Evolutionary conservation across 768 basidiomycete genomes (phyloP).

Genomic region (Porphyrellus cyaneotinctus): DNA sequence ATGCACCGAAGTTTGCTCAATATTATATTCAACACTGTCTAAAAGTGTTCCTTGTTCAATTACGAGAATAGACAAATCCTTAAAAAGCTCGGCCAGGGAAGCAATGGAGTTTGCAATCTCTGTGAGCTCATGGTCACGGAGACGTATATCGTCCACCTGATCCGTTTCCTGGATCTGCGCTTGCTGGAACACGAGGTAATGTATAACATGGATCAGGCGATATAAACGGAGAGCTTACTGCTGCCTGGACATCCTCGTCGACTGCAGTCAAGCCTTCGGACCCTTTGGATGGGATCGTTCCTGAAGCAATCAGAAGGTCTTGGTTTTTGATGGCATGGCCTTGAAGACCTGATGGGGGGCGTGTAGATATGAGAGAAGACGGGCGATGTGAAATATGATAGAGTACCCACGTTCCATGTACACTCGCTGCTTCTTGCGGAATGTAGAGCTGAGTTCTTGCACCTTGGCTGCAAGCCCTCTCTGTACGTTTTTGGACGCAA

Average conservation of each 20-base stretch:
- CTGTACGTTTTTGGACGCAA: slow-evolving; percentile 91
- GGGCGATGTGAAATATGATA: neutral
- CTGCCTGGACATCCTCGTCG: slow-evolving; percentile 88
- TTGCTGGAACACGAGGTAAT: slow-evolving; percentile 23
- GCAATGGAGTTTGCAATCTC: slow-evolving; percentile 92
- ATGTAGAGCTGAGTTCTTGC: slow-evolving; percentile 86
- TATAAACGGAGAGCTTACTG: slow-evolving; percentile 47
- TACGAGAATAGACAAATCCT: slow-evolving; percentile 87
- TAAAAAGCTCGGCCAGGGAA: slow-evolving; percentile 90
- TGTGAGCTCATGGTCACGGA: slow-evolving; percentile 67
- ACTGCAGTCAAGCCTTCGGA: slow-evolving; percentile 79
- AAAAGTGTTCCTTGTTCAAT: slow-evolving; percentile 98
- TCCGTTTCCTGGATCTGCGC: slow-evolving; percentile 36
- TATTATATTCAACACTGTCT: slow-evolving; percentile 96
- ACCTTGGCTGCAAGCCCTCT: slow-evolving; percentile 93
- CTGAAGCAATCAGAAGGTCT: slow-evolving; percentile 88
- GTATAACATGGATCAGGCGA: slow-evolving; percentile 13
- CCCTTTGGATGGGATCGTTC: slow-evolving; percentile 76
- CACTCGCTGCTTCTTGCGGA: slow-evolving; percentile 96
- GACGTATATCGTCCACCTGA: slow-evolving; percentile 38
- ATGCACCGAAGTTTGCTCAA: slow-evolving; percentile 83
- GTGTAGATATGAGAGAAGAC: slow-evolving; percentile 15
- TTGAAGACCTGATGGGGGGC: slow-evolving; percentile 65
- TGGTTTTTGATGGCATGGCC: slow-evolving; percentile 98
- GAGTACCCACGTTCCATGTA: slow-evolving; percentile 91